Evolutionary conservation across 257 asterid genomes (phyloP), one percentile per base, ranked within the genome.

Genomic region (Rubia yunnanensis): DNA sequence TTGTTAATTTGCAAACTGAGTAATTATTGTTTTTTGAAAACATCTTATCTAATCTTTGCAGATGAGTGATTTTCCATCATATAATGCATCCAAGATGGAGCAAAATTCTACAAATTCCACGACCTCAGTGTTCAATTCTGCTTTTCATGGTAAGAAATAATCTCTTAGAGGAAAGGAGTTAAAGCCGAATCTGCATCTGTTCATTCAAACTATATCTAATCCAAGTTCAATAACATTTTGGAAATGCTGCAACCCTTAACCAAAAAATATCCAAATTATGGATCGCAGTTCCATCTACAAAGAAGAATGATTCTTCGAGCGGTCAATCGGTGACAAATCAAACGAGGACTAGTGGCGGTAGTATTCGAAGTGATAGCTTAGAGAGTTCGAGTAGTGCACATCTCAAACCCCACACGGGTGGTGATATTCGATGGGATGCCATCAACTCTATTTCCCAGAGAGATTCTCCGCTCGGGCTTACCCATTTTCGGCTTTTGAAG

Each of bases 401-500:
- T 10, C 52, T 44, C 52, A 44, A 44, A 15, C 52, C 52, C 22
- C 52, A 44, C 4, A 44, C 52, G 4, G 52, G 52, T 44, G 52
- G 52, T 5, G 52, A 44, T 44, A 44, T 44, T 44, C 52, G 52
- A 15, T 44, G 52, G 52, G 52, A 44, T 44, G 52, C 52, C 52
- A 44, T 44, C 8, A 44, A 44, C 52, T 44, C 52, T 15, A 15
- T 44, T 4, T 44, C 52, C 7, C 52, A 44, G 52, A 44, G 52
- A 44, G 52, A 44, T 44, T 44, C 52, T 4, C 52, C 22, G 7
- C 52, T 44, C 52, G 52, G 52, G 8, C 52, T 44, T 5, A 44
- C 52, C 7, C 95, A 86, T 75, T 86, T 86, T 64, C 72, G 86
- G 76, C 78, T 86, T 49, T 76, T 86, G 53, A 86, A 78, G 74